A percentile compares a stretch with the other conserved stretches of the same genome.
phyloP scores from a whole-genome alignment of 441 rosid species.

The Francoa sonchifolia region DNA sequence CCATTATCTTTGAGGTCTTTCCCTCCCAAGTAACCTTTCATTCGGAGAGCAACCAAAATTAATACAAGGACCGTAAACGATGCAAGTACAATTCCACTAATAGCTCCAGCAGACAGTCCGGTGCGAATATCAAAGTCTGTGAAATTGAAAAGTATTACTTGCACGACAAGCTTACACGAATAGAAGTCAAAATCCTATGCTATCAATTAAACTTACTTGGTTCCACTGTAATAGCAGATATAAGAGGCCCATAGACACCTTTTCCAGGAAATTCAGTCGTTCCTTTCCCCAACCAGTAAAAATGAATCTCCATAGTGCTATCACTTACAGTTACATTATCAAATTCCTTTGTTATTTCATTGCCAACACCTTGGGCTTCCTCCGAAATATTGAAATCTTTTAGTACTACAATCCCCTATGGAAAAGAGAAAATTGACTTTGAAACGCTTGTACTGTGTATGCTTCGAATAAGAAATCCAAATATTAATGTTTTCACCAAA shows the following conservation, averaged over 20 bases:
- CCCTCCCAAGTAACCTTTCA: conserved; percentile 44
- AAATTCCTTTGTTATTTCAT: not conserved
- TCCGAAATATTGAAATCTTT: not conserved
- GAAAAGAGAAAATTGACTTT: no score
- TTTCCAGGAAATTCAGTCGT: not conserved
- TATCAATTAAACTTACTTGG: not conserved
- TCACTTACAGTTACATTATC: not conserved
- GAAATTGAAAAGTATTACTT: no score
- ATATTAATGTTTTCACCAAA: not conserved
- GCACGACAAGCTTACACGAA: not conserved
- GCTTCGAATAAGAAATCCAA: no score
- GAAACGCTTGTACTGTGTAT: no score
- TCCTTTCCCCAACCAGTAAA: not conserved
- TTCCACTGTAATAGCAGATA: not conserved
- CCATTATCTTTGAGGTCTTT: conserved; percentile 38
- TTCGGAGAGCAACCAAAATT: conserved; percentile 31
- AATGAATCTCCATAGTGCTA: not conserved
- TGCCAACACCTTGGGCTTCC: not conserved
- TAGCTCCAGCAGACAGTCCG: no score
- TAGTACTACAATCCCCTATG: not conserved
- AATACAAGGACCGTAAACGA: conserved; percentile 21
- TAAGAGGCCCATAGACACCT: not conserved
- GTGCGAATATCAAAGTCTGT: no score
- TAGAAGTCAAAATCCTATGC: not conserved
- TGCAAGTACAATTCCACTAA: no score